phyloP scores from a whole-genome alignment of 1,139 yeast species.

The Zygotorulaspora mrakii region DNA sequence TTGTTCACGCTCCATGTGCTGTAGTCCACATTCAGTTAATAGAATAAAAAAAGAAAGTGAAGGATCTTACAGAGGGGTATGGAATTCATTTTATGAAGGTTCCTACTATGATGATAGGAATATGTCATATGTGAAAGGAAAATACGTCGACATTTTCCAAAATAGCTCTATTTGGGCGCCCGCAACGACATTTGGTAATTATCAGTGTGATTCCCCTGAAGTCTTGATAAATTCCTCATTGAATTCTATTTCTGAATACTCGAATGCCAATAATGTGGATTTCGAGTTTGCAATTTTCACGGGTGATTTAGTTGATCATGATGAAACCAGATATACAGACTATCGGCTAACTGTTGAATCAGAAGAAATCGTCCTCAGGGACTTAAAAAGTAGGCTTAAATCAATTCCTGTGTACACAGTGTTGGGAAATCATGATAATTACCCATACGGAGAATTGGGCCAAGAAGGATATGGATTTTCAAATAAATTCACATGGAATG shows the following conservation, averaged over 20 bases:
- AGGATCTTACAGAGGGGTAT: slow-evolving; percentile 20
- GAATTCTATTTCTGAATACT: slow-evolving; percentile 42
- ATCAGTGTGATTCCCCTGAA: slow-evolving; percentile 64
- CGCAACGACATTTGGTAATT: slow-evolving; percentile 61
- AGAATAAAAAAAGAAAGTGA: slow-evolving; percentile 19
- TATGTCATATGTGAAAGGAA: slow-evolving; percentile 41
- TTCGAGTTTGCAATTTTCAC: slow-evolving; percentile 64
- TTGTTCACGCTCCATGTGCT: slow-evolving; percentile 43
- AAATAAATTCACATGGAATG: slow-evolving; percentile 55
- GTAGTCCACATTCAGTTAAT: slow-evolving; percentile 34
- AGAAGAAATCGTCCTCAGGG: slow-evolving; percentile 49
- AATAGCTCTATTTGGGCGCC: slow-evolving; percentile 45
- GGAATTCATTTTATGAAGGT: slow-evolving; percentile 37
- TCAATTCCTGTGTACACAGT: slow-evolving; percentile 58
- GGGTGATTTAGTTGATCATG: slow-evolving; percentile 68
- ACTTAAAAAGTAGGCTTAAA: slow-evolving; percentile 52
- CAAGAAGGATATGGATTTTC: slow-evolving; percentile 48
- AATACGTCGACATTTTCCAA: slow-evolving; percentile 27
- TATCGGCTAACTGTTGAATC: slow-evolving; percentile 49
- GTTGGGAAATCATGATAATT: slow-evolving; percentile 70
- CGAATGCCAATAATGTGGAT: slow-evolving; percentile 36
- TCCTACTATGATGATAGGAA: slow-evolving; percentile 40
- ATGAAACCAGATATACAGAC: slow-evolving; percentile 45
- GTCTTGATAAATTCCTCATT: slow-evolving; percentile 53
- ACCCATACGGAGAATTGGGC: slow-evolving; percentile 70